Base-by-base conservation (phyloP, 2,329 filamentous ascomycete species). In the Tolypocladium tropicale region DNA sequence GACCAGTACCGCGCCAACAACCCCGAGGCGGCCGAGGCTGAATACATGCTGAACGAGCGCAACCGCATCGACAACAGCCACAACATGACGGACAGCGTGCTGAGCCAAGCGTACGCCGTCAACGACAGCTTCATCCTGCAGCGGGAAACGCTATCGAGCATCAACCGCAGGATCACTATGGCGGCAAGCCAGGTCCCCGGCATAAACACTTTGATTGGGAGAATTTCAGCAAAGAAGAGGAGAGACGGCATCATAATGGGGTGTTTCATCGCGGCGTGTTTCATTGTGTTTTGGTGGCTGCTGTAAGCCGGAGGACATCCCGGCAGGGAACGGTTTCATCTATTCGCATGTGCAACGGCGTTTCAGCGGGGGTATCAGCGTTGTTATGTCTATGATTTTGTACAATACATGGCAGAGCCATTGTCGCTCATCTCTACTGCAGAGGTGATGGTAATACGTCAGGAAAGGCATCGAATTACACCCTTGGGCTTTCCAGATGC, bases 21-120 rank as follows among this genome's bases (percentile, higher is more conserved):
- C 68, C 89, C 90, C 10, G 88, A 83, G 63, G 84, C 85, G 3
- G 88, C 86, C 55, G 94, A 97, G 74, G 90, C 90, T 51, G 93
- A 99, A 59, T 99, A 97, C 76, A 96, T 99, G 92, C 81, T 99
- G 32, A 88, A 89, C 64, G 94, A 99, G 79, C 82, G 94, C 53
- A 77, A 79, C 59, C 83, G 89, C 61, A 84, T 99, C 67, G 94
- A 99, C 68, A 87, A 90, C 69, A 95, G 89, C 66, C 88, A 97
- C 72, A 88, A 84, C 63, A 85, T 95, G 78, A 87, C 90, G 52
- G 94, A 99, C 70, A 88, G 83, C 60, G 91, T 99, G 36, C 78
- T 99, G 58, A 92, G 88, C 68, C 94, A 97, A 76, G 94, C 94
- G 9, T 99, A 99, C 74, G 92, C 93, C 12, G 90, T 97, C 54